phyloP scores from a whole-genome alignment of 495 filamentous ascomycete species.

The Annulohypoxylon bovei region DNA sequence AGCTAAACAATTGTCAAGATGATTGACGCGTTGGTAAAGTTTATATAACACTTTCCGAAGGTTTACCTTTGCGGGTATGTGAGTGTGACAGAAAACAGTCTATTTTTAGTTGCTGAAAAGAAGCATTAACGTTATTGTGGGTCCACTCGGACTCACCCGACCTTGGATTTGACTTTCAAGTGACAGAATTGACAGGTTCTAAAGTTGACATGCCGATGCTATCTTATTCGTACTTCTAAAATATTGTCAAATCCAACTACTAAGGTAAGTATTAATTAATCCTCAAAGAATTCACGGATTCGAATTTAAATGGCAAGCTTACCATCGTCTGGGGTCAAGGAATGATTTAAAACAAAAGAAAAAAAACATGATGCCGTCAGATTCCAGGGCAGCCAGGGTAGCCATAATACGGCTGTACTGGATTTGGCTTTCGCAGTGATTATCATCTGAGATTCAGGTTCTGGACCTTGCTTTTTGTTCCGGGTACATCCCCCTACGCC shows the following conservation, averaged over 20 bases:
- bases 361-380: conserved; percentile 13
- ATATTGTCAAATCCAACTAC: too few species aligned
- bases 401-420: neutral
- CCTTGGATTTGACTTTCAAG: conserved; percentile 5
- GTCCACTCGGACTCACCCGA: conserved; percentile 13
- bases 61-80: conserved; percentile 2
- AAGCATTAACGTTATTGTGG: conserved; percentile 10
- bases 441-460: conserved; percentile 29
- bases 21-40: neutral
- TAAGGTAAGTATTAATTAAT: neutral
- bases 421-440: conserved; percentile 30
- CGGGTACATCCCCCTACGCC: conserved; percentile 12
- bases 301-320: neutral
- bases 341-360: neutral
- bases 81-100: conserved; percentile 14
- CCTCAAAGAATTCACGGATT: neutral
- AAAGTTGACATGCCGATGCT: neutral
- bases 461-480: conserved; percentile 13
- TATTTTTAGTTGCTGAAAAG: conserved; percentile 33
- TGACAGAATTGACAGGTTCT: conserved; percentile 1
- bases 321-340: neutral
- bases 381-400: conserved; percentile 10
- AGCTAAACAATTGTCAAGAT: neutral
- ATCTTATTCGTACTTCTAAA: neutral
- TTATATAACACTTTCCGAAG: neutral